Evolutionary conservation across 2,329 filamentous ascomycete species (phyloP).

Genomic region (Aspergillus sp.): DNA sequence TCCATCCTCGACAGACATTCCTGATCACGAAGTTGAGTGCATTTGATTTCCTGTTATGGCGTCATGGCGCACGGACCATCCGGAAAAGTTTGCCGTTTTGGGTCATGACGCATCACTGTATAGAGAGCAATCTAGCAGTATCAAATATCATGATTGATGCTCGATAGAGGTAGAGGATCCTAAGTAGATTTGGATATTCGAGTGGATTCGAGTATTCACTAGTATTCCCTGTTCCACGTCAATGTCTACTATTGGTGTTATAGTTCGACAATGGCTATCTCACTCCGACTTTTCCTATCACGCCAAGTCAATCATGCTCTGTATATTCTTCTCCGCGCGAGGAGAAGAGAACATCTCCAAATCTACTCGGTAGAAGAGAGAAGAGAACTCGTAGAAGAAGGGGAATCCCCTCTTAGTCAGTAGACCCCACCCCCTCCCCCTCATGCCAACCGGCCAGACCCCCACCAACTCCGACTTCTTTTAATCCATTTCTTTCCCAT

Average conservation of each 20-base stretch:
- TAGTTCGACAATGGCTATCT: no score
- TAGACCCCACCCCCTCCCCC: constrained; percentile 2
- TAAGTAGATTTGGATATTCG: no score
- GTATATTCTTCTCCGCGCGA: no score
- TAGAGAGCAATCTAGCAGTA: neutral
- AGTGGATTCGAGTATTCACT: no score
- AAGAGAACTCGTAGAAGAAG: neutral
- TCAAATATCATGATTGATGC: neutral
- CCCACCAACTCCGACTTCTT: constrained; percentile 10
- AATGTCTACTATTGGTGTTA: no score
- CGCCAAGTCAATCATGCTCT: no score
- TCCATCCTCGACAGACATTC: no score
- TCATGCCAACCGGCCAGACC: constrained; percentile 3
- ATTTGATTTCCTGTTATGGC: neutral
- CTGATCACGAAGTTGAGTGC: no score
- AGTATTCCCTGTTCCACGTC: no score
- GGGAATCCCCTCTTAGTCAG: neutral
- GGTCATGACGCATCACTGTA: neutral
- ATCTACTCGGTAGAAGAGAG: neutral
- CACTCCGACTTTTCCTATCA: no score
- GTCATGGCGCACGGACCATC: constrained; percentile 6
- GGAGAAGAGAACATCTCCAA: neutral
- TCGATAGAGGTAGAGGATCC: no score
- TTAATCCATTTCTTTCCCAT: constrained; percentile 3
- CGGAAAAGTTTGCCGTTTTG: constrained; percentile 21